Conservation (phyloP, 2,329 filamentous ascomycete genomes). For the Botrytis sinoallii region DNA sequence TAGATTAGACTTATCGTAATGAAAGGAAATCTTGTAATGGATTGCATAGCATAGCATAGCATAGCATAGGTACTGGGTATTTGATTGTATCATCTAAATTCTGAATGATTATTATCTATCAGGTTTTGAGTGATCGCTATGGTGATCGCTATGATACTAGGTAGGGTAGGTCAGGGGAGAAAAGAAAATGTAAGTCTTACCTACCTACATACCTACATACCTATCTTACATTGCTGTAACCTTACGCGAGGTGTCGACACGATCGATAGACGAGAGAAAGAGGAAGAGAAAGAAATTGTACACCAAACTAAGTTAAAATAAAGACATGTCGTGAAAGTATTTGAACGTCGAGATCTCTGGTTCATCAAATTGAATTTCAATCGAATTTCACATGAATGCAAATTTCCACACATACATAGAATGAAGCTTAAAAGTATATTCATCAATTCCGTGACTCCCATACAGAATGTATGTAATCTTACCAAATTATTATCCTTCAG, state of each 20-base stretch:
- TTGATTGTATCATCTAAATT: not conserved
- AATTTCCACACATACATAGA: not conserved
- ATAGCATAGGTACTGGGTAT: not conserved
- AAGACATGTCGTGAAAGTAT: not conserved
- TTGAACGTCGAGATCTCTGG: not conserved
- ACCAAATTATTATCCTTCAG: not conserved
- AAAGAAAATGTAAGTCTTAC: not conserved
- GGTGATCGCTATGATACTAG: no score
- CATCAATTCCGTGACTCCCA: not conserved
- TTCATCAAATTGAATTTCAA: not conserved
- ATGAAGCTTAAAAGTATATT: not conserved
- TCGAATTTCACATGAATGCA: not conserved
- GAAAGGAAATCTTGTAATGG: slow-evolving; percentile 11
- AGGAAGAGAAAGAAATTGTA: no score
- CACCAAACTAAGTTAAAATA: not conserved
- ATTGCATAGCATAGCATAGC: not conserved
- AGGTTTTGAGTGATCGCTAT: not conserved
- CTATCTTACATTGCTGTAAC: no score
- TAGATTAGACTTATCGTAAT: slow-evolving; percentile 3
- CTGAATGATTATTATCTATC: not conserved
- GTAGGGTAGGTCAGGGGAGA: not conserved
- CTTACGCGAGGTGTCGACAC: not conserved
- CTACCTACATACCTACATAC: no score
- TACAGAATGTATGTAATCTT: no score
- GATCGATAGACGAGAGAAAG: not conserved